Base-by-base conservation (phyloP, 2,329 filamentous ascomycete genomes). In the Juglanconis juglandina region DNA sequence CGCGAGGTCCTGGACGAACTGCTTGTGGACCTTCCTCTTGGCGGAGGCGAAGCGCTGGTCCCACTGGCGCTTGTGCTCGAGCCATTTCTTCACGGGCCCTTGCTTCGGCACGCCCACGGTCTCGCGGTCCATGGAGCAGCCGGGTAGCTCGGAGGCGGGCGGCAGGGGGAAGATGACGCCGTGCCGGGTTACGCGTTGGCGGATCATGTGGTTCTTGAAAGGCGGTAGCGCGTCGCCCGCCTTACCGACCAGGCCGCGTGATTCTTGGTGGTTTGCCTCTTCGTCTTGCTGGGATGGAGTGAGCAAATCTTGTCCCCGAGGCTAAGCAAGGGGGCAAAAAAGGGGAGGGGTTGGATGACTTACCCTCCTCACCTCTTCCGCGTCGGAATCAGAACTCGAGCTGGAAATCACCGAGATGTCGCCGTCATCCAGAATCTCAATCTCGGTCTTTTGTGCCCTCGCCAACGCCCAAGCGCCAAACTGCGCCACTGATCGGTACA, bases 401-500 rank as follows among this genome's bases (percentile, higher is more conserved):
- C 70, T 77, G 1, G 90, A 92, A 52, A 93, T 90, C 34, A 92
- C 76, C 0, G 90, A 94, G 53, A 92, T 84, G 10, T 84, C 79
- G 65, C 93, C 90, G 62, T 96, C 91, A 62, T 93, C 88, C 41
- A 89, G 73, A 41, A 96, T 94, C 17, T 95, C 90, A 58, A 96
- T 93, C 1, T 86, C 85, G 1, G 83, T 85, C 62, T 91, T 83
- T 70, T 97, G 93, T 0, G 92, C 92, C 65, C 88, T 82, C 1
- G 93, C 91, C 30, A 97, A 80, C 0, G 90, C 89, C 93, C 93
- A 98, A 0, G 93, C 92, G 2, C 92, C 90, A 69, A 99, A 98
- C 67, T 97, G 94, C 0, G 95, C 90, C 56, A 97, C 87, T 1
- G 91, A 91, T 52, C 94, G 85, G 72, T 92, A 98, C 92, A 98